Percentiles rank a stretch among this genome's conserved stretches.
Evolutionary conservation across 495 filamentous ascomycete genomes (phyloP).

Genomic region (Penicillium taxi): DNA sequence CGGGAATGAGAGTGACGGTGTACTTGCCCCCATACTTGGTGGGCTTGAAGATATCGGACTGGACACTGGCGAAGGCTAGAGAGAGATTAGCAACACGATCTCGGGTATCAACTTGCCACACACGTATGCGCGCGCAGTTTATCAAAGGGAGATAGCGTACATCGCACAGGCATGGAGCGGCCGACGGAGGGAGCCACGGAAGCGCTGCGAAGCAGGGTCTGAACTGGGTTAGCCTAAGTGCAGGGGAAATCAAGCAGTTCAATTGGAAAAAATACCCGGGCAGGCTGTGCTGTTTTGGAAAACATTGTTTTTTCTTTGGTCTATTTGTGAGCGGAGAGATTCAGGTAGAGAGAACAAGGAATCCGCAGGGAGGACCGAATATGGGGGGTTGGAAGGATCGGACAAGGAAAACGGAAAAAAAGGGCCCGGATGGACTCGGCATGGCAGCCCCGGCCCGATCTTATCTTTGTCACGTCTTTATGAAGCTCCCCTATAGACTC

Average conservation of each 20-base stretch:
- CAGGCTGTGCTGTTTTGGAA: conserved; percentile 24
- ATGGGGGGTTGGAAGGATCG: conserved; percentile 6
- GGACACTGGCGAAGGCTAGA: conserved; percentile 61
- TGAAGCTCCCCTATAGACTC: conserved; percentile 9
- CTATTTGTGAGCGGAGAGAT: conserved; percentile 4
- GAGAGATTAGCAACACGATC: conserved; percentile 13
- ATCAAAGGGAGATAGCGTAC: conserved; percentile 24
- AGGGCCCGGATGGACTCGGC: conserved; percentile 37
- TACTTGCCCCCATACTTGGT: conserved; percentile 99
- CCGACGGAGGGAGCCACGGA: conserved; percentile 28
- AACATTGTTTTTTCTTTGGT: conserved; percentile 18
- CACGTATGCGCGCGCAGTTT: background rate
- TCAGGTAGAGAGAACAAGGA: conserved; percentile 2
- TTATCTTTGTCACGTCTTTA: conserved; percentile 23
- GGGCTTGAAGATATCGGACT: conserved; percentile 91
- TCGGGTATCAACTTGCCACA: background rate
- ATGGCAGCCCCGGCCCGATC: conserved; percentile 33
- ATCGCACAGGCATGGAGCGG: conserved; percentile 34
- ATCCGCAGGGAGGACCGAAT: conserved; percentile 2
- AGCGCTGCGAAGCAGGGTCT: conserved; percentile 39
- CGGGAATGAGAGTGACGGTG: conserved; percentile 95
- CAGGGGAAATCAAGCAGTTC: conserved; percentile 1
- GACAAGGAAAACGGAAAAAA: conserved; percentile 31
- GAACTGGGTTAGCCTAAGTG: conserved; percentile 13
- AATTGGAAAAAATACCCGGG: conserved; percentile 14